A percentile compares a stretch with the other conserved stretches of the same genome.
phyloP scores from a whole-genome alignment of 2,329 filamentous ascomycete genomes.

The Grosmannia penicillata region DNA sequence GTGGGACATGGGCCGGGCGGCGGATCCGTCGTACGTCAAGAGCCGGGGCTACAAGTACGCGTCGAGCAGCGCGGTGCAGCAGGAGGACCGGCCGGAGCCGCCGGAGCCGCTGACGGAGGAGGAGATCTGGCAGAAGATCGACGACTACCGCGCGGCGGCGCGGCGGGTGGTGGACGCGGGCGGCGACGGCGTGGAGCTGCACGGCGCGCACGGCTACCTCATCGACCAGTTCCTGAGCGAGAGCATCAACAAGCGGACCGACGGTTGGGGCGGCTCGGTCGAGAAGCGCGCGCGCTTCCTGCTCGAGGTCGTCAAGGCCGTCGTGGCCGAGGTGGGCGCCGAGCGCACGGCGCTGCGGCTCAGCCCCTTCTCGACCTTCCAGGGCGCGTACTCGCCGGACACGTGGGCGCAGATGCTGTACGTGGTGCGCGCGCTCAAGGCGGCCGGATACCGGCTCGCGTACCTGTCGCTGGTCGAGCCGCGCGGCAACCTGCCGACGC shows the following conservation, averaged over 20 bases:
- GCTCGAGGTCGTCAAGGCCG: constrained; percentile 50
- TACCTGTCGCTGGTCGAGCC: constrained; percentile 45
- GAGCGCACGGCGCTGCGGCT: constrained; percentile 36
- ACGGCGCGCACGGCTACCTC: constrained; percentile 68
- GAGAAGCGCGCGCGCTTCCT: constrained; percentile 57
- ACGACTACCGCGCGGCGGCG: constrained; percentile 38
- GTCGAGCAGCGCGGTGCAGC: constrained; percentile 25
- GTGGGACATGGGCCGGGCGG: constrained; percentile 27
- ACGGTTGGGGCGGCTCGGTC: constrained; percentile 53
- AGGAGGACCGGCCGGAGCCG: constrained; percentile 20
- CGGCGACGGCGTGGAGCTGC: constrained; percentile 57
- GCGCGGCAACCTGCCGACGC: neutral
- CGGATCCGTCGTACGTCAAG: constrained; percentile 19
- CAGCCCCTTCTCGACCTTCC: constrained; percentile 38
- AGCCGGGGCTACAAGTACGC: constrained; percentile 19
- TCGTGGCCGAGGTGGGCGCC: constrained; percentile 33
- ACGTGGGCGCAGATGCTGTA: constrained; percentile 1
- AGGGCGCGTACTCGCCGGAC: constrained; percentile 36
- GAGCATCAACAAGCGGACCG: constrained; percentile 50
- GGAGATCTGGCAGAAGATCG: constrained; percentile 51
- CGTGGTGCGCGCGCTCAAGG: constrained; percentile 2
- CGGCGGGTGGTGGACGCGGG: constrained; percentile 45
- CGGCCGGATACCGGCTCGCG: constrained; percentile 21
- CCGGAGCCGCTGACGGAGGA: constrained; percentile 48
- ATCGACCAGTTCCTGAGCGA: constrained; percentile 57